Evolutionary conservation across 129 eudicot species (phyloP), one percentile per base, ranked within the genome.

Genomic region (Helichrysum umbraculigerum): DNA sequence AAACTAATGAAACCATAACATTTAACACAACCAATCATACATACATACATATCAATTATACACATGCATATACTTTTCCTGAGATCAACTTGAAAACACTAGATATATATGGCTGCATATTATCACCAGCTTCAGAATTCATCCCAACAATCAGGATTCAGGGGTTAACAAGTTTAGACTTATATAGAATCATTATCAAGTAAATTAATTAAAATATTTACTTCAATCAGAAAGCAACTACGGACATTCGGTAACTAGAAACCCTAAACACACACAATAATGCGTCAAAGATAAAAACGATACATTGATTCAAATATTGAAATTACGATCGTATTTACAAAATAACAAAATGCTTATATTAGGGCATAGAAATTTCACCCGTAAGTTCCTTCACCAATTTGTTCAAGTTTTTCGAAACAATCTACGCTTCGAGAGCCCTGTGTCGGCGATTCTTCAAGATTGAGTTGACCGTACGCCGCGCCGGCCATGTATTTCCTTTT

Each of bases 301-400:
- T 21, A 61, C 30, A 37, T 29, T n/a, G 50, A 50, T 72, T 51
- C 12, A 60, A 34, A 9, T 6, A 34, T 1, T 14, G 11, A 3
- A 16, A 19, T 12, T 15, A 30, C 5, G 35, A 78, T 78, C 34
- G 63, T 20, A 29, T 69, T 25, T 9, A 41, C 22, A 52, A 35
- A 78, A 12, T 16, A 72, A 29, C 10, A 34, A 14, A 72, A 65
- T 65, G 73, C 54, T 54, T 59, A 22, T 6, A 65, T 79, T 75
- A 80, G 80, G 84, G 84, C 63, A 57, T 44, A 25, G 6, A n/a
- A 74, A 1, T 32, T 21, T 74, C 25, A 83, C 87, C 87, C 87
- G 68, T 83, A 83, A 2, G 87, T 83, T 75, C 87, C 87, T 75
- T 83, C 84, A 25, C 87, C 87, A 57, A 83, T 83, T 77, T 83